Conservation (phyloP, 768 basidiomycete genomes). For the Leccinum longicurvipes region DNA sequence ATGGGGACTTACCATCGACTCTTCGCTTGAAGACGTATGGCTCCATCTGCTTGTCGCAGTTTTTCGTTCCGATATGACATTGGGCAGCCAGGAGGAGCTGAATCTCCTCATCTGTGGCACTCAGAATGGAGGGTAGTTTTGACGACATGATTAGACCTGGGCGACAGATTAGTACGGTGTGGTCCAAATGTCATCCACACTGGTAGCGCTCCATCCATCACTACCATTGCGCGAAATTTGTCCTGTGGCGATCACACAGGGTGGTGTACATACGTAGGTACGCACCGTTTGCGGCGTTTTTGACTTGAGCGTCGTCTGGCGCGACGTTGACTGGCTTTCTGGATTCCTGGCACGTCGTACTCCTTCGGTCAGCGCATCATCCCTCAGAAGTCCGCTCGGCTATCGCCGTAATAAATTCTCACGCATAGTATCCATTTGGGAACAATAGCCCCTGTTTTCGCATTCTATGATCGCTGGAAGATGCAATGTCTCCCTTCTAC, state of each 20-base stretch:
- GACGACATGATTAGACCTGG: constrained; percentile 56
- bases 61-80: constrained; percentile 97
- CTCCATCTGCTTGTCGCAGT: constrained; percentile 99
- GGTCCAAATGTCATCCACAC: constrained; percentile 27
- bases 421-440: constrained; percentile 13
- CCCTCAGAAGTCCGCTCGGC: constrained; percentile 22
- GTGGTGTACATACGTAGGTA: constrained; percentile 10
- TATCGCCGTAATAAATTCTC: constrained; percentile 18
- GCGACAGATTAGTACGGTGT: constrained; percentile 25
- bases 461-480: too few relatives aligned
- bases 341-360: constrained; percentile 23
- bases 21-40: constrained; percentile 97
- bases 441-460: constrained; percentile 14
- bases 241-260: constrained; percentile 8
- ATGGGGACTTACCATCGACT: constrained; percentile 73
- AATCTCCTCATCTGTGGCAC: constrained; percentile 96
- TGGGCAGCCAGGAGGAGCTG: constrained; percentile 93
- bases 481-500: too few relatives aligned
- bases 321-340: constrained; percentile 37
- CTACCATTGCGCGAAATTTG: constrained; percentile 7
- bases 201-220: constrained; percentile 35
- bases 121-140: constrained; percentile 91
- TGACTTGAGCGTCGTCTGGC: constrained; percentile 37
- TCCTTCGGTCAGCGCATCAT: constrained; percentile 1
- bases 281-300: constrained; percentile 40